phyloP scores from a whole-genome alignment of 495 filamentous ascomycete genomes.

The Talaromyces wortmannii region DNA sequence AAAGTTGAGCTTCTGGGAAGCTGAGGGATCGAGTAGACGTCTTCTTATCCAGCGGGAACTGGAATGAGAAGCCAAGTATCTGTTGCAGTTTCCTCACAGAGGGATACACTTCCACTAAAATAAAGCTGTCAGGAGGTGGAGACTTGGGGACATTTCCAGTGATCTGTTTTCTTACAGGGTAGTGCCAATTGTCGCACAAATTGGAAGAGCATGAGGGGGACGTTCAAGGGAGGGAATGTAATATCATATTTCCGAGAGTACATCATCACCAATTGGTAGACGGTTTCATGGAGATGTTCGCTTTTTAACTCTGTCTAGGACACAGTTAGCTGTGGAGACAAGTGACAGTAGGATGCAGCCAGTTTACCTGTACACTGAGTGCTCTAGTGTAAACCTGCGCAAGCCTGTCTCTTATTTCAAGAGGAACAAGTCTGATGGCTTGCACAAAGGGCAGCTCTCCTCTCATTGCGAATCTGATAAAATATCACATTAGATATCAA shows the following conservation, averaged over 20 bases:
- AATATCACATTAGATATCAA: neutral
- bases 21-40: conserved; percentile 24
- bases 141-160: neutral
- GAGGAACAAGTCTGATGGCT: conserved; percentile 45
- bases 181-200: conserved; percentile 69
- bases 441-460: conserved; percentile 41
- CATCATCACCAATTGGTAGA: conserved; percentile 52
- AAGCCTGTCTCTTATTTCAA: conserved; percentile 57
- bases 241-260: conserved; percentile 63
- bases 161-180: conserved; percentile 51
- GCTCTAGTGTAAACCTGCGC: conserved; percentile 50
- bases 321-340: conserved; percentile 8
- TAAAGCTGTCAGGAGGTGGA: conserved; percentile 9
- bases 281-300: conserved; percentile 55
- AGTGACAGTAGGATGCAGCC: neutral
- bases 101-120: conserved; percentile 60
- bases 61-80: conserved; percentile 49
- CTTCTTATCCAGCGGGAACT: conserved; percentile 36
- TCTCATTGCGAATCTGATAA: conserved; percentile 31
- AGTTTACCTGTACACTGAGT: conserved; percentile 49
- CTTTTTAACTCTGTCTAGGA: conserved; percentile 32
- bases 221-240: conserved; percentile 65
- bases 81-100: conserved; percentile 50
- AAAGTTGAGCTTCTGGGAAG: conserved; percentile 68
- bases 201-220: conserved; percentile 55